Evolutionary conservation across 1,284 basidiomycete genomes (phyloP).

Genomic region (Apiotrichum gamsii): DNA sequence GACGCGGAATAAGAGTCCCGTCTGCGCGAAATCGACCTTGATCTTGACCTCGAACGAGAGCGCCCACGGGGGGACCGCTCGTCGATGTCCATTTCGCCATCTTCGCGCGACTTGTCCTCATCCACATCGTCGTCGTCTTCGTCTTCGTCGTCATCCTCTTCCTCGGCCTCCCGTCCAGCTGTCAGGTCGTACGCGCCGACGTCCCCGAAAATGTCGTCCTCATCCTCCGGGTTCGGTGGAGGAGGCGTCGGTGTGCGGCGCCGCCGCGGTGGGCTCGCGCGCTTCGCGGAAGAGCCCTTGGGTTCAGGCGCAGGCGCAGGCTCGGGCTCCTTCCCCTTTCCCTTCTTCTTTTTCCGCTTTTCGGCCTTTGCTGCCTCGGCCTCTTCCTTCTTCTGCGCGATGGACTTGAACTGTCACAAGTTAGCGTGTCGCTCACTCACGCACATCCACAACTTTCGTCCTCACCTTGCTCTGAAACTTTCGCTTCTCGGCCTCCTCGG

Average conservation of each 20-base stretch:
- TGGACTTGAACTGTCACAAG: constrained; percentile 38
- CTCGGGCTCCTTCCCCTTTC: not conserved
- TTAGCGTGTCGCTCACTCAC: too few species aligned
- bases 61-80: not conserved
- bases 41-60: constrained; percentile 2
- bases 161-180: constrained; percentile 39
- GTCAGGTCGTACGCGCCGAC: constrained; percentile 74
- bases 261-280: not conserved
- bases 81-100: not conserved
- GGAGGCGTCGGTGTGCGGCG: constrained; percentile 3
- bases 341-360: constrained; percentile 27
- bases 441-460: too few species aligned
- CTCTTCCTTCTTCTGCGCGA: constrained; percentile 32
- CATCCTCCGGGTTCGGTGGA: constrained; percentile 30
- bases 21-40: not conserved
- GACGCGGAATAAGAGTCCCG: constrained; percentile 1
- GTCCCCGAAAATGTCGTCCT: constrained; percentile 71
- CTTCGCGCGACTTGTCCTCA: constrained; percentile 3
- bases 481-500: constrained; percentile 65
- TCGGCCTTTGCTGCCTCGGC: constrained; percentile 21
- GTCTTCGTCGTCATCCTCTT: constrained; percentile 26
- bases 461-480: constrained; percentile 45
- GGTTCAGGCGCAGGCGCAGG: not conserved
- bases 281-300: not conserved
- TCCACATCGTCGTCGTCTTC: constrained; percentile 16